These are phyloP conservation scores for Roridomyces roridus DNA, from an alignment of 768 basidiomycete species.

Conservation along the genomic window DNA sequence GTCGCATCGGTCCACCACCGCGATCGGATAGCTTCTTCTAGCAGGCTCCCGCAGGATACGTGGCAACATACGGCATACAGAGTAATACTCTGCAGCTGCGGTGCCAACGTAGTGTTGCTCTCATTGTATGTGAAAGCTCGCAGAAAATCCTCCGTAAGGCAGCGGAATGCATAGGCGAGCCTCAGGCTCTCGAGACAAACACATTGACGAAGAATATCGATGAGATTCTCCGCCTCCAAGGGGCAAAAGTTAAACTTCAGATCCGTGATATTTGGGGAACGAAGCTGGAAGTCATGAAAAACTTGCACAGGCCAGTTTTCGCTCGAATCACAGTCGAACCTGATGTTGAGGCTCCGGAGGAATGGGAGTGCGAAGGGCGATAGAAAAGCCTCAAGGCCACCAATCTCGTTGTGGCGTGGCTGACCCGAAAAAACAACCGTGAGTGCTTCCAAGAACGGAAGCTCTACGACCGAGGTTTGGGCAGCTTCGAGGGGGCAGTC, in stretches of 20 bases:
- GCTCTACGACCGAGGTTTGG: background rate
- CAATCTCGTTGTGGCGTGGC: background rate
- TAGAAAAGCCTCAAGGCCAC: background rate
- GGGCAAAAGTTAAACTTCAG: background rate
- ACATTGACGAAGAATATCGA: background rate
- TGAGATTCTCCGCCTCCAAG: background rate
- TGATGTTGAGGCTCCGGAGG: background rate
- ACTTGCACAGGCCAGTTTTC: background rate
- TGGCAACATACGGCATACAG: no score
- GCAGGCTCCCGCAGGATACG: no score
- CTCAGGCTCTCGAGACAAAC: background rate
- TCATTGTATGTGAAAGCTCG: background rate
- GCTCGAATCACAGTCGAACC: background rate
- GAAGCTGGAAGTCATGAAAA: background rate
- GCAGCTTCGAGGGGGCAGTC: background rate
- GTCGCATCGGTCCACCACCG: no score
- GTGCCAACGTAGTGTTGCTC: background rate
- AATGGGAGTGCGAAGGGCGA: conserved; percentile 6
- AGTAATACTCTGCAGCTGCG: background rate
- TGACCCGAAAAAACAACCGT: background rate
- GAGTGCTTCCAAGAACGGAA: background rate
- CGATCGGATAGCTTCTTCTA: no score
- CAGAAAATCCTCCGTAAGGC: background rate
- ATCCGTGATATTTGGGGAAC: background rate
- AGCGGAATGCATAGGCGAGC: background rate